A percentile compares a stretch with the other conserved stretches of the same genome.
Conservation (phyloP, 306 rosid species). For the Cucurbita pepo region DNA sequence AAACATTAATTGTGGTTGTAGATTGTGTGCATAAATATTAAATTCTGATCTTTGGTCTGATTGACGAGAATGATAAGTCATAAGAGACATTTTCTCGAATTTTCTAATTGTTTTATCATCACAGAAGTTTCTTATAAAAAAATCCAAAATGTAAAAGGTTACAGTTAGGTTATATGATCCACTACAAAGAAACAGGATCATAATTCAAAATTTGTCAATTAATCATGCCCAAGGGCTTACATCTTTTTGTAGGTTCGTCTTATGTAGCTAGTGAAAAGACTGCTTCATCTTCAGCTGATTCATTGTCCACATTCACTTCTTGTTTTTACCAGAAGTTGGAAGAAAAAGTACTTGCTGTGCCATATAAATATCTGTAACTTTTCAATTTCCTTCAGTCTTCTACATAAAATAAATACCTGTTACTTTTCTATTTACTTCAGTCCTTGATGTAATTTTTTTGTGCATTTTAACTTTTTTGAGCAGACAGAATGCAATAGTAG, state of each 20-base stretch:
- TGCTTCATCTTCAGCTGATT: conserved; percentile 14
- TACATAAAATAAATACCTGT: conserved; percentile 1
- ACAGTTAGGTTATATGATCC: not conserved
- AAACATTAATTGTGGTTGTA: not conserved
- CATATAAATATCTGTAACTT: conserved; percentile 1
- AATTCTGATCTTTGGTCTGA: not conserved
- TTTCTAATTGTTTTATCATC: not conserved
- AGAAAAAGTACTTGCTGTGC: conserved; percentile 37
- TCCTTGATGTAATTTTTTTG: conserved; percentile 3
- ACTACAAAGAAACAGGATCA: not conserved
- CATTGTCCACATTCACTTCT: conserved; percentile 28
- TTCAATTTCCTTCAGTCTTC: conserved; percentile 2
- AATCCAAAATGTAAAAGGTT: not conserved
- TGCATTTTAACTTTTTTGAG: conserved; percentile 17
- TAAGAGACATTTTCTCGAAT: not conserved
- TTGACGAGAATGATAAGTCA: not conserved
- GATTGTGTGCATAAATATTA: not conserved
- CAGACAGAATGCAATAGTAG: conserved; percentile 25
- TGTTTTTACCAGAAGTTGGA: conserved; percentile 30
- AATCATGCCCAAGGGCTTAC: conserved; percentile 8
- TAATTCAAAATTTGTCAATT: not conserved
- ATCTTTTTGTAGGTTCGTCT: conserved; percentile 29
- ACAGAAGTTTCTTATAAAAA: not conserved
- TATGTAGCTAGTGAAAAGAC: conserved; percentile 22
- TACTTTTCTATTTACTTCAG: conserved; percentile 3